Conservation (phyloP, 306 rosid species). For the Cercis canadensis region DNA sequence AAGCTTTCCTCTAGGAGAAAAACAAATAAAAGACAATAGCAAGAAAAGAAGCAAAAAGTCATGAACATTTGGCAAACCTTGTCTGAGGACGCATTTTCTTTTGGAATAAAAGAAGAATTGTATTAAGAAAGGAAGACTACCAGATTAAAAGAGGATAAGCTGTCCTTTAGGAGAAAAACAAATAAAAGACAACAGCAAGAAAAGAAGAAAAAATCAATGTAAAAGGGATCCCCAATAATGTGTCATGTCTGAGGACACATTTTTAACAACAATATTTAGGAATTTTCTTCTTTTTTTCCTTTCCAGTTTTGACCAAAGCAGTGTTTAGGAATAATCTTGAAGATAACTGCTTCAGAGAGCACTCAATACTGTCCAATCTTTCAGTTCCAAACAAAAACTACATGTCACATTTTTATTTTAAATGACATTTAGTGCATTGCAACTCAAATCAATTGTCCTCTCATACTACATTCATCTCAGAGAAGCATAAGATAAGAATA, state of each 20-base stretch:
- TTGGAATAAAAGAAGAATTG: too few species aligned
- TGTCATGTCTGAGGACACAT: not conserved
- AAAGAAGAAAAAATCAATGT: too few species aligned
- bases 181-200: too few species aligned
- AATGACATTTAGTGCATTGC: not conserved
- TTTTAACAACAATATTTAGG: not conserved
- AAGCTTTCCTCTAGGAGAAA: too few species aligned
- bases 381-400: conserved; percentile 16
- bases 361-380: not conserved
- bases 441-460: conserved; percentile 17
- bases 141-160: too few species aligned
- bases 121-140: too few species aligned
- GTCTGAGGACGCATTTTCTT: too few species aligned
- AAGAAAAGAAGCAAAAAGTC: too few species aligned
- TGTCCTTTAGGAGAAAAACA: too few species aligned
- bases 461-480: conserved; percentile 28
- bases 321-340: conserved; percentile 5
- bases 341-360: conserved; percentile 15
- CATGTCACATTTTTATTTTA: not conserved
- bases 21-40: too few species aligned
- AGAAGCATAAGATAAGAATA: conserved; percentile 34
- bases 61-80: too few species aligned
- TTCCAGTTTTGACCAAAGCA: conserved; percentile 3
- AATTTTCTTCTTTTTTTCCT: not conserved
- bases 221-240: too few species aligned